Percentiles rank a stretch among this genome's conserved stretches.
These are phyloP conservation scores for Paxillus involutus DNA, from an alignment of 768 basidiomycete species.

Conservation along the genomic window DNA sequence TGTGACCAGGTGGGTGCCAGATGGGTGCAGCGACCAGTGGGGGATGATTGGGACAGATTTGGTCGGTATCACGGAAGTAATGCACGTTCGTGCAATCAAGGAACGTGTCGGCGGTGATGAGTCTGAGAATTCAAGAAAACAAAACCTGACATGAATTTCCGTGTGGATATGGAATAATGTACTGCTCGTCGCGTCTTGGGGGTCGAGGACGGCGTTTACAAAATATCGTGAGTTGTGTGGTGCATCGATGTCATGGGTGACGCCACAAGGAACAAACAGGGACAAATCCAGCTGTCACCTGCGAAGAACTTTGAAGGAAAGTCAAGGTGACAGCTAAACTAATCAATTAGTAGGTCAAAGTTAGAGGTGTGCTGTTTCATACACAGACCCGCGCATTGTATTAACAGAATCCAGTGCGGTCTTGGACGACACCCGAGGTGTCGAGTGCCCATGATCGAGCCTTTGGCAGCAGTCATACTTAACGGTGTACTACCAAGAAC, in stretches of 20 bases:
- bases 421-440: slow-evolving; percentile 20
- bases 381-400: background rate
- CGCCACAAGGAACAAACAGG: background rate
- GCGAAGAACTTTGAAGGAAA: background rate
- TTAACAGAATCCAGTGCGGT: background rate
- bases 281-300: background rate
- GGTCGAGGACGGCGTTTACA: no score
- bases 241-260: no score
- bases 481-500: slow-evolving; percentile 41
- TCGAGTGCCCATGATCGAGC: slow-evolving; percentile 59
- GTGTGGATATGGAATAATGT: no score
- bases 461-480: slow-evolving; percentile 54
- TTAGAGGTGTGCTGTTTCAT: background rate
- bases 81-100: no score
- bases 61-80: no score
- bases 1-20: background rate
- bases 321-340: background rate
- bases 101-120: no score
- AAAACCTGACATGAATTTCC: no score
- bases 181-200: no score
- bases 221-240: no score
- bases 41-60: no score
- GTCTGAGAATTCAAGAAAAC: no score
- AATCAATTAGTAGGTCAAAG: background rate
- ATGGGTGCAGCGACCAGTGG: no score